Percentiles rank a stretch among this genome's conserved stretches.
Conservation (phyloP, 2,329 filamentous ascomycete species). For the Cladosporium colombiae region DNA sequence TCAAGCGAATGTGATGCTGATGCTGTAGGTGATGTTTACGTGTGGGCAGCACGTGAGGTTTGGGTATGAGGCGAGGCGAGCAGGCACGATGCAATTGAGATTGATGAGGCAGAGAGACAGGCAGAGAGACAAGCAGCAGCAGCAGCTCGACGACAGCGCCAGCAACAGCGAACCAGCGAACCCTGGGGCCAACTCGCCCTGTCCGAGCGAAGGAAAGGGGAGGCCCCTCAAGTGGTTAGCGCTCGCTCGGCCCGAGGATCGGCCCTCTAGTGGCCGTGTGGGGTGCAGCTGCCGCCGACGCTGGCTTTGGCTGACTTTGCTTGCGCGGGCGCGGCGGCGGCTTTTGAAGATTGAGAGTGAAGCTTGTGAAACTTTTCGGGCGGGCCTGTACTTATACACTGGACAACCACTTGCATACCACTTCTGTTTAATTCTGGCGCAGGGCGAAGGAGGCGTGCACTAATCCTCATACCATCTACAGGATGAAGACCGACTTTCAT, state of each 20-base stretch:
- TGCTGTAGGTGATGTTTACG: neutral
- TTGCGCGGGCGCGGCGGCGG: neutral
- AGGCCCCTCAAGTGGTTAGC: conserved; percentile 1
- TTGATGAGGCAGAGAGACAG: neutral
- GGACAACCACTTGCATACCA: neutral
- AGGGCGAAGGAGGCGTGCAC: conserved; percentile 7
- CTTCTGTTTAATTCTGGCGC: conserved; percentile 4
- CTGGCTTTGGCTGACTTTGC: conserved; percentile 3
- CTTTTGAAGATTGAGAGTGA: conserved; percentile 17
- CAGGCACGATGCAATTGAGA: conserved; percentile 14
- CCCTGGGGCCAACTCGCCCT: conserved; percentile 5
- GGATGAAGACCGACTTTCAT: conserved; percentile 99
- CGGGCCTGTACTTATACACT: conserved; percentile 6
- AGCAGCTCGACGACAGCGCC: neutral
- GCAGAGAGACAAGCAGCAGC: conserved; percentile 8
- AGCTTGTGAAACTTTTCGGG: conserved; percentile 13
- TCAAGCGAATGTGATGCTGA: conserved; percentile 16
- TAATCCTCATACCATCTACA: conserved; percentile 27
- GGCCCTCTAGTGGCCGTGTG: conserved; percentile 15
- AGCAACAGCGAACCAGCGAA: conserved; percentile 4
- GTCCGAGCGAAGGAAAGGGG: conserved; percentile 14
- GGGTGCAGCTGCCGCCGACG: conserved; percentile 10
- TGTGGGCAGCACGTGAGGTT: conserved; percentile 6
- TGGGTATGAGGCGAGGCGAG: neutral
- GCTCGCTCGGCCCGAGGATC: conserved; percentile 1